Base-by-base conservation (phyloP, 2,329 filamentous ascomycete genomes). In the Pseudogymnoascus destructans region DNA sequence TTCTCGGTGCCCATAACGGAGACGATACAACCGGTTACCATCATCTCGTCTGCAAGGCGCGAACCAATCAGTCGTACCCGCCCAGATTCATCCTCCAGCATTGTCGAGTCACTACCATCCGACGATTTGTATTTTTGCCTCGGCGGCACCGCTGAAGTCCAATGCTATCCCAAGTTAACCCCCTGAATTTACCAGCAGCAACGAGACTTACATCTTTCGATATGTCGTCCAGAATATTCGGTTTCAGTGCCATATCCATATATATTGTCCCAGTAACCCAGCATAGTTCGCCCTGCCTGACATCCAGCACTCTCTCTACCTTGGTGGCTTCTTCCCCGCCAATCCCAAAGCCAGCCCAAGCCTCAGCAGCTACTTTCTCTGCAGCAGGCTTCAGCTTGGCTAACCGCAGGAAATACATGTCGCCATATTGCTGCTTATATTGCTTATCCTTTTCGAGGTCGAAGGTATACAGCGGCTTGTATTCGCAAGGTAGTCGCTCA, bases 1-100 rank as follows among this genome's bases (percentile, higher is more conserved):
- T 95, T 96, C 70, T 98, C 93, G 0, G 90, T 95, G 33, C 93
- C 93, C 74, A 98, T 82, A 2, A 91, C 90, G n/a, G 90, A 91
- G 40, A 97, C 80, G 66, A 98, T 90, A 66, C 89, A 95, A 23
- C 93, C 93, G 0, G 93, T 98, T 2, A 95, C 92, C 6, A 97
- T 79, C 61, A 89, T 76, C 21, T 86, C 77, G 0, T 79, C 78
- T 62, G 79, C 75, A 54, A 98, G 74, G 17, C 82, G 71, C 40
- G 80, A 77, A 2, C 93, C 93, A 0, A 86, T 84, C 6, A 98
- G 75, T 17, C 84, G 80, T 64, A 98, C 77, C 21, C 95, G 85
- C 52, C 93, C 93, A 0, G 90, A 96, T 71, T 97, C 92, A 70
- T 98, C 93, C 71, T 98, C 93, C 36, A 98, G 76, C 84, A 95